Conservation (phyloP, 352 stramenopile species). For the Pythium insidiosum region DNA sequence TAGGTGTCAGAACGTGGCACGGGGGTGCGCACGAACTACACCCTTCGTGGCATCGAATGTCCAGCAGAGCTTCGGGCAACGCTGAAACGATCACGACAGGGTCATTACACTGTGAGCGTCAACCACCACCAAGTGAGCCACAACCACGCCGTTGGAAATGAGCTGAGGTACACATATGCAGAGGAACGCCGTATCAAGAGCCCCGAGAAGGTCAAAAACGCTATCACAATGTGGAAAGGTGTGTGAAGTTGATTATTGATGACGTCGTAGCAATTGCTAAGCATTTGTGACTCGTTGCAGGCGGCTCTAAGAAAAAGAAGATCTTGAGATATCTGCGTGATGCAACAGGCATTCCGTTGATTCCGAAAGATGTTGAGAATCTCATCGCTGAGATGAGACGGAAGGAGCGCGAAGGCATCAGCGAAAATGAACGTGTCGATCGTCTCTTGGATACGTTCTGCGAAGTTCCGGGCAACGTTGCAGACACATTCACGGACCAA, state of each 20-base stretch:
- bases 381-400: neutral
- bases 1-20: neutral
- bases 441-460: neutral
- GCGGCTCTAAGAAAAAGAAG: neutral
- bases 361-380: conserved; percentile 2
- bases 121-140: neutral
- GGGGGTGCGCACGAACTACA: neutral
- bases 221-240: neutral
- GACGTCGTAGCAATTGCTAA: too few species aligned
- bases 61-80: neutral
- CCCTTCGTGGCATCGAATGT: neutral
- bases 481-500: neutral
- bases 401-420: neutral
- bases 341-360: neutral
- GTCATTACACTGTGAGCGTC: neutral
- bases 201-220: neutral
- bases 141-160: neutral
- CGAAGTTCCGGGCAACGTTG: neutral
- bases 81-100: neutral
- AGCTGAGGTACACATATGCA: neutral
- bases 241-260: too few species aligned
- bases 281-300: too few species aligned
- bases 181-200: neutral
- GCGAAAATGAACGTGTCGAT: neutral
- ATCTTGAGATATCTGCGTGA: neutral